phyloP scores from a whole-genome alignment of 305 asterid genomes.

The Solanum chacoense region DNA sequence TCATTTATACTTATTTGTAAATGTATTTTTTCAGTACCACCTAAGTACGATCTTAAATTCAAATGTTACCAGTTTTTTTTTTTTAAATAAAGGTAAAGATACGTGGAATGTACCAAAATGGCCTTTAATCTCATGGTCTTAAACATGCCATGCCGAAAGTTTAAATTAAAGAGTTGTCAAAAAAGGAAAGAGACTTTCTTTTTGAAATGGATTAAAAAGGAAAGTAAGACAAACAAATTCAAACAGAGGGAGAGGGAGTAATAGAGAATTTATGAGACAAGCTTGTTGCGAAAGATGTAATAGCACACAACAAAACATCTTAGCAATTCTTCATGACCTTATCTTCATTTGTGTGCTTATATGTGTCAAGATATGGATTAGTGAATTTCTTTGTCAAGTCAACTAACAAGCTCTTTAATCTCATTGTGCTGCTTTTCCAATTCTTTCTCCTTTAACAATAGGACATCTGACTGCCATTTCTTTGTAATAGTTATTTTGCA shows the following conservation, averaged over 20 bases:
- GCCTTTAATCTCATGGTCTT: not conserved
- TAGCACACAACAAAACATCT: not conserved
- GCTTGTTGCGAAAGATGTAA: not conserved
- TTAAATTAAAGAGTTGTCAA: not conserved
- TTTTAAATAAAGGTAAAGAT: not conserved
- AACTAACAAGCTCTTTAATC: not conserved
- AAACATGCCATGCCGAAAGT: not conserved
- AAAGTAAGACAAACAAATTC: not conserved
- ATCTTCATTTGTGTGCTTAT: not conserved
- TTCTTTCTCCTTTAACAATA: not conserved
- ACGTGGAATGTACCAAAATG: not conserved
- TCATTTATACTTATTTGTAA: not conserved
- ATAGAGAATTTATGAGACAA: not conserved
- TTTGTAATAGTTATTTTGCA: constrained; percentile 59
- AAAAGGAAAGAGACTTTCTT: not conserved
- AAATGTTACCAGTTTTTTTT: not conserved
- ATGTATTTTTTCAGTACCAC: not conserved
- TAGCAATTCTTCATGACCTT: not conserved
- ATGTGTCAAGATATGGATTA: not conserved
- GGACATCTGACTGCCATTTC: constrained; percentile 3
- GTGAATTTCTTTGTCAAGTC: not conserved
- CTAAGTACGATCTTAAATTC: not conserved
- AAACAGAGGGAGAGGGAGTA: not conserved
- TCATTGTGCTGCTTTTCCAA: not conserved
- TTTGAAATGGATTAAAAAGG: not conserved